Base-by-base conservation (phyloP, 2,329 filamentous ascomycete species). In the Penicillium olsonii region DNA sequence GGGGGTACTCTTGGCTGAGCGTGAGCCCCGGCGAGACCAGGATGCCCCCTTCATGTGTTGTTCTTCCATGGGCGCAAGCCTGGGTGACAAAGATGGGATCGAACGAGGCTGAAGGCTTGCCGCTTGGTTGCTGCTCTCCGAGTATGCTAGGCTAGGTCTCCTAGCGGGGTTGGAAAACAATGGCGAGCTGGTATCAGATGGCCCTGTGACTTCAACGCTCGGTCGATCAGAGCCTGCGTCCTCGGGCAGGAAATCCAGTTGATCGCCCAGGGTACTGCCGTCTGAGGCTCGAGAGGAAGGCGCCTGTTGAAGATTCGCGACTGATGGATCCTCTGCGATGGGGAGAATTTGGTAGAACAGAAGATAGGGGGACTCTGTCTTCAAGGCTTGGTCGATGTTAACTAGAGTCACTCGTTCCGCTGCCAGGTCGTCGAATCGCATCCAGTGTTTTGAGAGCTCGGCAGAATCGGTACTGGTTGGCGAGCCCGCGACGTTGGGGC, bases 341-440 rank as follows among this genome's bases (percentile, higher is more conserved):
- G 92, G 92, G 24, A 95, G 82, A 34, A 97, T 89, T 68, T 96
- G 92, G 65, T 96, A 99, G 70, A 97, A 97, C 0, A 99, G 77
- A 6, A 97, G 80, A 67, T 97, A 97, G 0, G 94, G 92, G 68
- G 90, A 95, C 68, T 96, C 92, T n/a, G 87, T 81, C 58, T 84
- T 87, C 42, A 97, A 74, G 0, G 89, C 87, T 58, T 87, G 74
- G 53, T 88, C 85, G 55, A 96, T 87, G 62, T 95, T 84, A 41
- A 96, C 85, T 46, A 87, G 80, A 0, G 79, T 80, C 3, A 97
- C 87, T 20, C 92, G 83, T 48, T 85, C 79, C 29, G 81, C 76
- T 1, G 83, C 75, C n/a, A 97, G 76, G 67, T 99, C 94, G 65
- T 99, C 94, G 61, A 96, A 96, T 31, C 86, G 87, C 67, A 96